Evolutionary conservation across 2,329 filamentous ascomycete species (phyloP).

Genomic region (Saccharata proteae): DNA sequence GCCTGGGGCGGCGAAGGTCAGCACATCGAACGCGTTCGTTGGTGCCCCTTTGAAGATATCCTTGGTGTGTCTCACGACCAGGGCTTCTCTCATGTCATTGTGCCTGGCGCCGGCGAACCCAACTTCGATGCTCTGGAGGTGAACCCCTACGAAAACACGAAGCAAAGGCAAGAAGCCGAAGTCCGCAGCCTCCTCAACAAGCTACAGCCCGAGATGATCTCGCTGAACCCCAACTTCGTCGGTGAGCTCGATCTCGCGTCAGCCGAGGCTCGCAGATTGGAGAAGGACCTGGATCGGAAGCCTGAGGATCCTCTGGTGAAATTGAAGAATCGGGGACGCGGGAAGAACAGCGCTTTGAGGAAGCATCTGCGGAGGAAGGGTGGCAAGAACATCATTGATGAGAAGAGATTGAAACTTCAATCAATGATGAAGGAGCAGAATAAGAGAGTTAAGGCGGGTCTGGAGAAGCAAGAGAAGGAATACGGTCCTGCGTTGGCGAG

Average conservation of each 20-base stretch:
- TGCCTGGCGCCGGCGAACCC: conserved; percentile 90
- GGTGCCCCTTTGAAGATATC: conserved; percentile 93
- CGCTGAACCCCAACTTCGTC: conserved; percentile 81
- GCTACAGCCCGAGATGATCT: conserved; percentile 93
- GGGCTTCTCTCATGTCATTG: conserved; percentile 80
- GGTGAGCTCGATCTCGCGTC: conserved; percentile 76
- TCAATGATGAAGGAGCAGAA: conserved; percentile 61
- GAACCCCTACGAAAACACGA: conserved; percentile 89
- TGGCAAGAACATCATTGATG: conserved; percentile 88
- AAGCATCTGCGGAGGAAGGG: conserved; percentile 88
- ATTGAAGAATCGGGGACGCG: conserved; percentile 65
- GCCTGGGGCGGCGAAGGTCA: conserved; percentile 80
- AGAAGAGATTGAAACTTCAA: conserved; percentile 78
- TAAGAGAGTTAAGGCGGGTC: conserved; percentile 54
- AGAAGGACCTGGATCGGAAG: conserved; percentile 68
- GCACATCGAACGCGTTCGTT: conserved; percentile 66
- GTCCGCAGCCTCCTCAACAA: conserved; percentile 88
- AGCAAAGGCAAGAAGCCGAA: conserved; percentile 86
- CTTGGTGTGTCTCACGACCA: conserved; percentile 73
- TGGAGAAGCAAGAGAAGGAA: conserved; percentile 57
- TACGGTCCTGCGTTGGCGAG: conserved; percentile 76
- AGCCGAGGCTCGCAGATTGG: conserved; percentile 62
- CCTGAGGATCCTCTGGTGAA: conserved; percentile 46
- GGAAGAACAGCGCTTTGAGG: conserved; percentile 78
- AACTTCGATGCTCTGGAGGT: conserved; percentile 86